Evolutionary conservation across 768 basidiomycete species (phyloP).

Genomic region (Candolleomyces eurysporus): DNA sequence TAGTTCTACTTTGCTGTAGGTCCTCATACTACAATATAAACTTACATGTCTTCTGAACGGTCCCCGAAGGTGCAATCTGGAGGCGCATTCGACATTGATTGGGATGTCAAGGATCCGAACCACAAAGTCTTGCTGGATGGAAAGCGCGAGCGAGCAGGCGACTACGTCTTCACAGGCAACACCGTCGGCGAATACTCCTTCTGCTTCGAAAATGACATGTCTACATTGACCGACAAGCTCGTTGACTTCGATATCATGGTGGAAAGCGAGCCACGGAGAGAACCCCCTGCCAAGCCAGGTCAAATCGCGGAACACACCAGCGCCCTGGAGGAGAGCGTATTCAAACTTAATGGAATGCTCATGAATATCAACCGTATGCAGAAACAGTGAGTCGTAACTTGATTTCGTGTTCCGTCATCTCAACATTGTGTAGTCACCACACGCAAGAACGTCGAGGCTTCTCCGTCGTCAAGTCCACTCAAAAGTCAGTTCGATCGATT

Average conservation of each 20-base stretch:
- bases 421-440: slow-evolving; percentile 65
- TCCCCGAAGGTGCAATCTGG: slow-evolving; percentile 86
- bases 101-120: slow-evolving; percentile 87
- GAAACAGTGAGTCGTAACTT: slow-evolving; percentile 70
- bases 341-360: slow-evolving; percentile 83
- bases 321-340: slow-evolving; percentile 93
- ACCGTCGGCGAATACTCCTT: slow-evolving; percentile 88
- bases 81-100: slow-evolving; percentile 95
- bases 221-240: slow-evolving; percentile 89
- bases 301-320: slow-evolving; percentile 92
- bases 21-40: slow-evolving; percentile 7
- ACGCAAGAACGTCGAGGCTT: slow-evolving; percentile 94
- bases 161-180: slow-evolving; percentile 96
- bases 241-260: slow-evolving; percentile 98
- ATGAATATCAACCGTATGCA: slow-evolving; percentile 90
- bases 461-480: slow-evolving; percentile 86
- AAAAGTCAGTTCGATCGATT: slow-evolving; percentile 48
- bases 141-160: slow-evolving; percentile 87
- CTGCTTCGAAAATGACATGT: slow-evolving; percentile 98
- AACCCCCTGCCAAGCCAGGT: slow-evolving; percentile 83
- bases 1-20: slow-evolving; percentile 97
- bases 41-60: background rate
- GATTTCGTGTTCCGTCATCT: background rate
- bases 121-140: slow-evolving; percentile 89
- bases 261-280: slow-evolving; percentile 91